Percentiles rank a stretch among this genome's conserved stretches.
Conservation (phyloP, 1,284 basidiomycete genomes). For the Trichosporon sp. region DNA sequence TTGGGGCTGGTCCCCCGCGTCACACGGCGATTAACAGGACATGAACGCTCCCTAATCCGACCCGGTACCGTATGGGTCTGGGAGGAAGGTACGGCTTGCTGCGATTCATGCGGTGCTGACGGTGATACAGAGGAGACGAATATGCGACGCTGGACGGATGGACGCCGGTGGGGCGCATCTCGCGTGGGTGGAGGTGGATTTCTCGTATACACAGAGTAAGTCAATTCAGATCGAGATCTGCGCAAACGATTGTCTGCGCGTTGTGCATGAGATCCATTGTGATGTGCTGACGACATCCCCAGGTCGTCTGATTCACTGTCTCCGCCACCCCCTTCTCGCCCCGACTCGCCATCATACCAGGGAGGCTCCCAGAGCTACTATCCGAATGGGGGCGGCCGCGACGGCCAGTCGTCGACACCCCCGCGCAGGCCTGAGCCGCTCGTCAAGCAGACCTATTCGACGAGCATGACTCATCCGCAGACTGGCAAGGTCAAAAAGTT, state of each 20-base stretch:
- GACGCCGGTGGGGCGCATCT: constrained; percentile 51
- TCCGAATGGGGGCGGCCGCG: constrained; percentile 9
- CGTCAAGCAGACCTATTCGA: constrained; percentile 47
- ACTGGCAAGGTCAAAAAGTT: constrained; percentile 43
- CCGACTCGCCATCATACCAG: constrained; percentile 20
- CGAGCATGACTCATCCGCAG: constrained; percentile 41
- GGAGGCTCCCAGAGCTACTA: constrained; percentile 17
- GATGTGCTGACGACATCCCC: neutral
- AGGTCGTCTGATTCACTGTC: constrained; percentile 39
- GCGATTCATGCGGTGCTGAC: neutral
- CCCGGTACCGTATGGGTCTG: constrained; percentile 94
- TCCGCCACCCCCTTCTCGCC: constrained; percentile 31
- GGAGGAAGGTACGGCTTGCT: constrained; percentile 72
- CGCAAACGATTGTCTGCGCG: neutral
- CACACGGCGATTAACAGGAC: constrained; percentile 81
- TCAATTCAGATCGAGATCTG: constrained; percentile 1
- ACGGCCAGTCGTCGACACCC: constrained; percentile 13
- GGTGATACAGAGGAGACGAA: constrained; percentile 39
- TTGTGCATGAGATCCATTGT: neutral
- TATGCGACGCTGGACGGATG: constrained; percentile 53
- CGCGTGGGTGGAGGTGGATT: constrained; percentile 51
- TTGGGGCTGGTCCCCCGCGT: constrained; percentile 82
- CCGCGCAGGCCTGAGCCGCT: constrained; percentile 31
- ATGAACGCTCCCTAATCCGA: constrained; percentile 82
- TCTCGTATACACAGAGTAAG: constrained; percentile 49